Base-by-base conservation (phyloP, 371 early-diverging fungal species). In the Lichtheimia ramosa region DNA sequence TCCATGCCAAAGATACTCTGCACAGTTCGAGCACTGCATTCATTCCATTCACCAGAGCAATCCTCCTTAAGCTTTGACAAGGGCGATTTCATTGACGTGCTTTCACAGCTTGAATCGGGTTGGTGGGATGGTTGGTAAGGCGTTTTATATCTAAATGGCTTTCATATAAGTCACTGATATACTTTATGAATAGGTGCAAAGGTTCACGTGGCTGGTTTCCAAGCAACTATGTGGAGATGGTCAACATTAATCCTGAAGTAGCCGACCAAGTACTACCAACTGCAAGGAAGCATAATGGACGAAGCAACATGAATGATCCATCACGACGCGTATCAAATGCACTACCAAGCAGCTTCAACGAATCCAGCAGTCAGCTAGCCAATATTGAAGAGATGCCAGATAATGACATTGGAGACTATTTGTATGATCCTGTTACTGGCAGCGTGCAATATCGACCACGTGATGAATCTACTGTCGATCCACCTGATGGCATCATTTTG, bases 61-160 rank as follows among this genome's bases (percentile, higher is more conserved):
- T 77, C 88, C 39, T 83, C 87, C n/a, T 77, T 96, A 55, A 76
- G 82, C 24, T 93, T 96, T 63, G 66, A 82, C 23, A 78, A 83
- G 59, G 92, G 89, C 55, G 94, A 94, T 62, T 72, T 85, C 24
- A 89, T 95, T 63, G 86, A 92, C 66, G 95, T 96, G 5, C 77
- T 91, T 25, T 76, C 88, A 2, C 86, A 88, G 61, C 87, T 93
- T 56, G 88, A 90, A 58, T 86, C 92, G 2, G 96, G 96, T 6
- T 96, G 96, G 96, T 96, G 96, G 96, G 90, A 94, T 71, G 92
- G 92, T 25, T 71, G 79, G 79, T 86, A 68, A 64, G 10, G 16
- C 28, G 21, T 18, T 4, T 25, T 51, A 0, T 24, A 1, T n/a
- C 2, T 24, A 5, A 23, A 15, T 20, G 15, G 6, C 4, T 27